Base-by-base conservation (phyloP, 2,329 filamentous ascomycete species). In the Amauroascus verrucosus region DNA sequence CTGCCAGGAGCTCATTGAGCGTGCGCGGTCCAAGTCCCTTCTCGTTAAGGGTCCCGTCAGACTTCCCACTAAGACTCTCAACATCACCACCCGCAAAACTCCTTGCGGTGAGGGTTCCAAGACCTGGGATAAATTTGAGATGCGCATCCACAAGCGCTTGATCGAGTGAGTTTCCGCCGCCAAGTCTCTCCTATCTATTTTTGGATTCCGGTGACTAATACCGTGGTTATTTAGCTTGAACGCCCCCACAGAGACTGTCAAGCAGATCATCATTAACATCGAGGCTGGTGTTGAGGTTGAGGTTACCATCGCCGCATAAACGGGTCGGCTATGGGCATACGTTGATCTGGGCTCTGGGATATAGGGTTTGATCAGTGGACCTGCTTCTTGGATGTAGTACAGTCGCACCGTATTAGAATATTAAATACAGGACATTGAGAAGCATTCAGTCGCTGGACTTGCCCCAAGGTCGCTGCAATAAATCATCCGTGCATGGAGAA, bases 61-160 rank as follows among this genome's bases (percentile, higher is more conserved):
- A 71, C 86, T 96, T 69, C 89, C 93, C 68, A 96, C 90, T 80
- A 95, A 96, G 85, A 88, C 83, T 74, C 83, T 97, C 70, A 88
- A 93, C 82, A 83, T 95, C 81, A 88, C 87, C 73, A 95, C 93
- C 81, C 86, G 93, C 72, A 98, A 98, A 86, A 97, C 93, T 63
- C 93, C 93, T 74, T 93, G 87, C 78, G 93, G 93, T 86, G 93
- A 98, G 84, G 93, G 93, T 79, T 94, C 86, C 77, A 98, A 98
- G 88, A 98, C 93, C 72, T 98, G 93, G 93, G 93, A 97, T 75
- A 84, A 81, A 75, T 98, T 81, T 77, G 91, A 98, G 85, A 94
- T 98, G 89, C 86, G 91, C 79, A 95, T 96, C 74, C 89, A 96
- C 84, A 96, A 96, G 86, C 86, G 90, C 67, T 81, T 96, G 71